Percentiles rank a stretch among this genome's conserved stretches.
These are phyloP conservation scores for Pezicula rhizophila DNA, from an alignment of 2,329 filamentous ascomycete species.

Conservation along the genomic window DNA sequence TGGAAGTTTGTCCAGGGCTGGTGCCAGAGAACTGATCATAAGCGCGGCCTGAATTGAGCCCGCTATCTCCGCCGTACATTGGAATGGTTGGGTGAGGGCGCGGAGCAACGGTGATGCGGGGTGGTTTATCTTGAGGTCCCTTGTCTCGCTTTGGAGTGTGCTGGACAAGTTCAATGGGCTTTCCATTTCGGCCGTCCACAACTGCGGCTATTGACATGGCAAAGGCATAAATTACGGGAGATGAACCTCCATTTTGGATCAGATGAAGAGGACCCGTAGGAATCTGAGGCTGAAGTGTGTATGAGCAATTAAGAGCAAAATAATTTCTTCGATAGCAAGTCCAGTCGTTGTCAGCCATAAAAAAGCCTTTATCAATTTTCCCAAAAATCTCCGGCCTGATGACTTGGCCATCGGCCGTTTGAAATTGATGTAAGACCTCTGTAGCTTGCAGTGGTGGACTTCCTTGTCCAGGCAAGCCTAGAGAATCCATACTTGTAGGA, in stretches of 20 bases:
- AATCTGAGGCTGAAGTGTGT: constrained; percentile 45
- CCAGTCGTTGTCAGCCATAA: constrained; percentile 60
- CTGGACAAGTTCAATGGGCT: constrained; percentile 66
- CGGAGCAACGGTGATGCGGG: constrained; percentile 33
- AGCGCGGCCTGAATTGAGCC: constrained; percentile 11
- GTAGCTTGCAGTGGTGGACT: constrained; percentile 31
- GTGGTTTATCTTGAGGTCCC: constrained; percentile 59
- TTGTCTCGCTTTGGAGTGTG: constrained; percentile 70
- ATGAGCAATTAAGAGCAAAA: constrained; percentile 61
- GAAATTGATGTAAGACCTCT: constrained; percentile 39
- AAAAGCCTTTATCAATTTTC: constrained; percentile 68
- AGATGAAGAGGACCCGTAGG: constrained; percentile 35
- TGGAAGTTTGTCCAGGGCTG: constrained; percentile 17
- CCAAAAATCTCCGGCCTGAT: constrained; percentile 58
- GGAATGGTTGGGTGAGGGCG: constrained; percentile 19
- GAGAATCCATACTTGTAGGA: constrained; percentile 26
- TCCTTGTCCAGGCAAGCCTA: constrained; percentile 7
- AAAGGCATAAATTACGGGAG: constrained; percentile 46
- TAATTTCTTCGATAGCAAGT: constrained; percentile 72
- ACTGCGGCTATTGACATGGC: constrained; percentile 63
- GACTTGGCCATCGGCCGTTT: constrained; percentile 40
- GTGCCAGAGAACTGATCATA: constrained; percentile 10
- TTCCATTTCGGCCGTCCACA: constrained; percentile 55
- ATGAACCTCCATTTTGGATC: constrained; percentile 16
- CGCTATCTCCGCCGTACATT: constrained; percentile 18